Evolutionary conservation across 2,329 filamentous ascomycete genomes (phyloP), one percentile per base, ranked within the genome.

Genomic region (Graphium sp.): DNA sequence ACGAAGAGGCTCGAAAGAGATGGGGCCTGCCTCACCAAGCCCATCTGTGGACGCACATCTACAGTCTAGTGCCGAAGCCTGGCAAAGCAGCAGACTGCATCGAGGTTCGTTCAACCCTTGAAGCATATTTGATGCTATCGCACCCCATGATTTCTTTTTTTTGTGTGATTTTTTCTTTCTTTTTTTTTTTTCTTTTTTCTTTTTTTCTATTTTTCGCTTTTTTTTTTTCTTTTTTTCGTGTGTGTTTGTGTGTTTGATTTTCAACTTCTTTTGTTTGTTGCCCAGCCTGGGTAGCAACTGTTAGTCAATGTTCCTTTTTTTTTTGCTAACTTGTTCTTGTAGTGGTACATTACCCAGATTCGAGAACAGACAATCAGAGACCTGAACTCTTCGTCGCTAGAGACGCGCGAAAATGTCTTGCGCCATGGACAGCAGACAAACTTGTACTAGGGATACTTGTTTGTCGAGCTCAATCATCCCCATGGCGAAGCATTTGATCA

Each of bases 301-400:
- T 14, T 17, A 5, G 22, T n/a, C n/a, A n/a, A n/a, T n/a, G n/a
- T 17, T 20, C 23, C 17, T 30, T 28, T 29, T 27, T 12, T 26
- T 19, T 14, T 13, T 28, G 14, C 18, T 31, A 13, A 5, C 24
- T 17, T 20, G 17, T 22, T 37, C 14, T 18, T 7, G 21, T 27
- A 72, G 66, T 74, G 58, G 52, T 74, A 71, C 46, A 60, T 72
- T 30, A 48, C 52, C 11, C 33, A 67, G 15, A 61, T 74, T 32
- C 62, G 65, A 21, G 57, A 66, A 37, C 58, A 66, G 39, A 63
- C 64, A 1, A 49, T 43, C 9, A 47, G 54, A 3, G 49, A 53
- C 15, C 42, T 61, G 8, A 38, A 53, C 19, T 29, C 39, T 7
- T 48, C 58, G 8, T 42, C 53, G 1, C 48, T 66, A 14, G 44